Base-by-base conservation (phyloP, 441 rosid species). In the Jatropha podagrica region DNA sequence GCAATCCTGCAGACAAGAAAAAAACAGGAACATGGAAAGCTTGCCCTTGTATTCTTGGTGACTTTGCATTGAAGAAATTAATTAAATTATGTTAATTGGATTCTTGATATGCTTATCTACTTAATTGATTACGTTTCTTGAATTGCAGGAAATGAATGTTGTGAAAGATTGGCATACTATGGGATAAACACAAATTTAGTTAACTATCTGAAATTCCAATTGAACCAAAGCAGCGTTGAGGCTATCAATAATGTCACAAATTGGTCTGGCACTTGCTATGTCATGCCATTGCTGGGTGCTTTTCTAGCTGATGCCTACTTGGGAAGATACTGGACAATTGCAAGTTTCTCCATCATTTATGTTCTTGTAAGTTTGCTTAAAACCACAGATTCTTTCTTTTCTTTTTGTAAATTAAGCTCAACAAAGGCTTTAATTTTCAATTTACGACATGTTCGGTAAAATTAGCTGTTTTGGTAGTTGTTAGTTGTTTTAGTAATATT, bases 321-420 rank as follows among this genome's bases (percentile, higher is more conserved):
- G 68, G 99, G 96, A 68, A 88, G 98, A 80, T 95, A 86, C 65
- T 89, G 89, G 91, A 93, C 96, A 7, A 93, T 95, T 38, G 92
- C 97, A 20, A 67, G 82, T 59, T 95, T 92, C 74, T 89, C 93
- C 41, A 77, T 82, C 74, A 77, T 93, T 71, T 90, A 87, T 79
- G 86, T 91, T 49, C 27, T 77, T 11, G 95, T 90, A 83, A 83
- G 83, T 81, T 67, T 8, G 4, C 0, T 59, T 10, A 27, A 60
- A 60, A 0, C 56, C 62, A 58, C 62, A 23, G 20, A 20, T 23
- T 32, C 48, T 44, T 44, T 44, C 48, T 6, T 6, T 44, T 44
- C 32, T 32, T 32, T 32, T 32, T 32, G 32, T 32, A 32, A 32
- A 32, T 32, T 32, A 32, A 32, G 32, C 32, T 32, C 32, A 32